phyloP scores from a whole-genome alignment of 345 rosid species.

The Pugionium dolabratum region DNA sequence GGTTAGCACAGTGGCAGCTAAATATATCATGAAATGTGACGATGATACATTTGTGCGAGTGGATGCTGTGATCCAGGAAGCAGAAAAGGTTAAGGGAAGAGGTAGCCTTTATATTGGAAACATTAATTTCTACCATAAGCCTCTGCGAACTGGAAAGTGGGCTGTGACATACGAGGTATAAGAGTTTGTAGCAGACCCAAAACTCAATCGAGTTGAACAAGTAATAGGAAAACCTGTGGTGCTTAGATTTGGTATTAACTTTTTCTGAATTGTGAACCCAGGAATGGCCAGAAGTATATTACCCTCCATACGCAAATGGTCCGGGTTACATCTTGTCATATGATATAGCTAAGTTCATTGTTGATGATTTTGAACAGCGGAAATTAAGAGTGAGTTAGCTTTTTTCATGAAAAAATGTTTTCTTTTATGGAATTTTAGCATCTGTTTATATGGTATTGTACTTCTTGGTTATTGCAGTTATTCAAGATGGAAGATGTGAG shows the following conservation, averaged over 20 bases:
- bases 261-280: constrained; percentile 32
- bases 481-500: constrained; percentile 99
- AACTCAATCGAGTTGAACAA: constrained; percentile 1
- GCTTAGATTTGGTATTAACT: neutral
- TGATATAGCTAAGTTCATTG: constrained; percentile 73
- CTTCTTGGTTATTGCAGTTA: constrained; percentile 51
- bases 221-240: neutral
- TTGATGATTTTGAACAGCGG: constrained; percentile 72
- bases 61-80: constrained; percentile 75
- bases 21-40: constrained; percentile 86
- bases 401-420: neutral
- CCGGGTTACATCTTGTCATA: constrained; percentile 89
- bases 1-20: constrained; percentile 48
- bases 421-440: neutral
- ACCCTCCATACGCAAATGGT: constrained; percentile 97
- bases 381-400: constrained; percentile 62
- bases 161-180: constrained; percentile 92
- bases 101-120: constrained; percentile 84
- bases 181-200: constrained; percentile 1
- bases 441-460: constrained; percentile 6
- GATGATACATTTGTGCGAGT: constrained; percentile 93
- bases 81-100: constrained; percentile 57
- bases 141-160: constrained; percentile 93
- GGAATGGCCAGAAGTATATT: constrained; percentile 99
- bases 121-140: constrained; percentile 88